phyloP scores from a whole-genome alignment of 1,139 yeast genomes.

The Sugiyamaella neomexicana region DNA sequence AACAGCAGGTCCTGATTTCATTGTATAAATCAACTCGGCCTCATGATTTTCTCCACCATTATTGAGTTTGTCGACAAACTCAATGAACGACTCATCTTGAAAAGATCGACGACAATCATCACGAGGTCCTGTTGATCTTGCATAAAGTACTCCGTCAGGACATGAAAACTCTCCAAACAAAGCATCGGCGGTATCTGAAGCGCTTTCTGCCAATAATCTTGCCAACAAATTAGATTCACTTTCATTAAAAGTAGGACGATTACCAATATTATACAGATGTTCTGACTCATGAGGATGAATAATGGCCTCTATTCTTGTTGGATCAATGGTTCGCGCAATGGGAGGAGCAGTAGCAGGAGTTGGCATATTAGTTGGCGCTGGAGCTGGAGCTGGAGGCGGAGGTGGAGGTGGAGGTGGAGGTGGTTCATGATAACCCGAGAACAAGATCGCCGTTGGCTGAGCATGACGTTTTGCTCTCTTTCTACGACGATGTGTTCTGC shows the following conservation, averaged over 20 bases:
- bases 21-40: background rate
- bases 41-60: background rate
- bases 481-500: too few relatives aligned
- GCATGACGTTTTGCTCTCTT: too few relatives aligned
- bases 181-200: constrained; percentile 48
- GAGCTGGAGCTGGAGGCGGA: background rate
- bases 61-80: background rate
- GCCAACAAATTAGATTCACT: constrained; percentile 48
- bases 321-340: background rate
- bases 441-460: too few relatives aligned
- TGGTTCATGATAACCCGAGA: too few relatives aligned
- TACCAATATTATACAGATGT: too few relatives aligned
- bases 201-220: constrained; percentile 48
- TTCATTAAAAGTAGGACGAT: constrained; percentile 26
- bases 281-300: background rate
- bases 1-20: background rate
- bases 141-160: constrained; percentile 28
- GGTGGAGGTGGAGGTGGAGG: background rate
- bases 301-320: background rate
- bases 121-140: constrained; percentile 19
- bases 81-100: background rate
- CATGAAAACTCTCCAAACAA: constrained; percentile 40
- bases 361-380: too few relatives aligned
- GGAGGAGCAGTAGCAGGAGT: too few relatives aligned
- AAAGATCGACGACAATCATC: background rate